Conservation (phyloP, 192 early-diverging fungal species). For the Ambispora gerdemannii region DNA sequence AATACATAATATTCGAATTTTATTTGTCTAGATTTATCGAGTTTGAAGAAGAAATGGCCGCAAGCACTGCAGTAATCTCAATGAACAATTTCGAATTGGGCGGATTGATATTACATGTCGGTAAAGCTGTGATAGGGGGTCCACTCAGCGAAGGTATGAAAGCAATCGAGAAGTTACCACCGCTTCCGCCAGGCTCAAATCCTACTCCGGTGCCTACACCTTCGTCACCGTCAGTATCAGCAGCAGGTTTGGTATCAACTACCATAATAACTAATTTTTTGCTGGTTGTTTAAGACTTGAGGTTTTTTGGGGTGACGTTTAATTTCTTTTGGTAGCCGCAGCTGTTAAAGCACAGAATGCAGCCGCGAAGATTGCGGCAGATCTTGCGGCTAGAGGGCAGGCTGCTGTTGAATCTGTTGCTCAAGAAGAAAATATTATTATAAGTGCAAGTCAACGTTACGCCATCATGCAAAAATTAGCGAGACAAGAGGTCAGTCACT, state of each 20-base stretch:
- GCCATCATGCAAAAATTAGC: constrained; percentile 72
- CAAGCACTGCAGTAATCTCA: constrained; percentile 57
- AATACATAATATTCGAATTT: background rate
- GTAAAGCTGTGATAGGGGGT: constrained; percentile 71
- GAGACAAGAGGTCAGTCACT: constrained; percentile 35
- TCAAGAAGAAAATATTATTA: constrained; percentile 52
- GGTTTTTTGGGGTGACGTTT: too few species aligned
- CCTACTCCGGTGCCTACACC: constrained; percentile 26
- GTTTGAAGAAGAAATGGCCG: constrained; percentile 60
- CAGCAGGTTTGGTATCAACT: constrained; percentile 20
- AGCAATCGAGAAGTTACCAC: constrained; percentile 57
- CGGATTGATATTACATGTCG: constrained; percentile 64
- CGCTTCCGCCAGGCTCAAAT: constrained; percentile 14
- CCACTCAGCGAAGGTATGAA: constrained; percentile 79
- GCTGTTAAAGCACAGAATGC: constrained; percentile 45
- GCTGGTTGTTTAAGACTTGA: too few species aligned
- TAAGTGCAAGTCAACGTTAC: constrained; percentile 57
- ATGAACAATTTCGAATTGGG: constrained; percentile 82
- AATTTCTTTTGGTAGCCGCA: constrained; percentile 27
- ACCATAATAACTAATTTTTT: background rate
- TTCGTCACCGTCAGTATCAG: constrained; percentile 34
- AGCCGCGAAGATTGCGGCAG: constrained; percentile 45
- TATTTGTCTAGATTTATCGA: constrained; percentile 65
- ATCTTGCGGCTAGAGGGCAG: constrained; percentile 43
- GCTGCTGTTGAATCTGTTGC: constrained; percentile 49